phyloP scores from a whole-genome alignment of 2,329 filamentous ascomycete species.

The Trichoderma lentiforme region DNA sequence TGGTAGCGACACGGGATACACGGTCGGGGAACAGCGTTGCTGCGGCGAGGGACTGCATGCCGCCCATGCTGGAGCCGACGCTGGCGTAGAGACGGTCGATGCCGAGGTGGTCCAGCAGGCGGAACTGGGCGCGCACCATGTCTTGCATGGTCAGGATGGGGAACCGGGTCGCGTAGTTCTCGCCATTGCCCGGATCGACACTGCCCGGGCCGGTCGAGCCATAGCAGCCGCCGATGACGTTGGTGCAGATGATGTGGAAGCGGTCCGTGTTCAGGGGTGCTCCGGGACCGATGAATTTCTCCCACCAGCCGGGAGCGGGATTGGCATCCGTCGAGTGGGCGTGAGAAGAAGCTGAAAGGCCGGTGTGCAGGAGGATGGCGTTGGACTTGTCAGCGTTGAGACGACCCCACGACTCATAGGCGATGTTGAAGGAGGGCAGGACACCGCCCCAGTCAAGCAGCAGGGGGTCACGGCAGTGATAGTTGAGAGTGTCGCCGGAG shows the following conservation, averaged over 20 bases:
- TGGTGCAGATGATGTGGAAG: slow-evolving; percentile 93
- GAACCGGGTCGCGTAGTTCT: slow-evolving; percentile 89
- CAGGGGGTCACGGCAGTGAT: slow-evolving; percentile 69
- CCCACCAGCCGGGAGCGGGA: slow-evolving; percentile 94
- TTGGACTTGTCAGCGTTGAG: slow-evolving; percentile 81
- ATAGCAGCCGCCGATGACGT: slow-evolving; percentile 93
- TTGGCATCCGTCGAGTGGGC: slow-evolving; percentile 88
- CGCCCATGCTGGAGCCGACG: slow-evolving; percentile 95
- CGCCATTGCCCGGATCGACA: slow-evolving; percentile 81
- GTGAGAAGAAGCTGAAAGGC: slow-evolving; percentile 94
- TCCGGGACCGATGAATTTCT: slow-evolving; percentile 92
- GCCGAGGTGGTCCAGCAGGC: slow-evolving; percentile 74
- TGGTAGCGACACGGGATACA: slow-evolving; percentile 78
- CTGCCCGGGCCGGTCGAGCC: slow-evolving; percentile 89
- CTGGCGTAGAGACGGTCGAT: slow-evolving; percentile 82
- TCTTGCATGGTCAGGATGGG: slow-evolving; percentile 94
- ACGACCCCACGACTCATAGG: slow-evolving; percentile 88
- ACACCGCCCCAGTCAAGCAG: slow-evolving; percentile 92
- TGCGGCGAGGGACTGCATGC: slow-evolving; percentile 92
- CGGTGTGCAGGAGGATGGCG: slow-evolving; percentile 87
- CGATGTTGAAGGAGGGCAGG: slow-evolving; percentile 83
- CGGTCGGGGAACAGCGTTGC: slow-evolving; percentile 79
- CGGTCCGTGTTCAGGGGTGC: slow-evolving; percentile 83
- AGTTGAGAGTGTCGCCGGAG: slow-evolving; percentile 75
- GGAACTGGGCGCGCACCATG: slow-evolving; percentile 95